These are phyloP conservation scores for Platanus orientalis DNA, from an alignment of 164 flowering plant genomes.

Conservation along the genomic window DNA sequence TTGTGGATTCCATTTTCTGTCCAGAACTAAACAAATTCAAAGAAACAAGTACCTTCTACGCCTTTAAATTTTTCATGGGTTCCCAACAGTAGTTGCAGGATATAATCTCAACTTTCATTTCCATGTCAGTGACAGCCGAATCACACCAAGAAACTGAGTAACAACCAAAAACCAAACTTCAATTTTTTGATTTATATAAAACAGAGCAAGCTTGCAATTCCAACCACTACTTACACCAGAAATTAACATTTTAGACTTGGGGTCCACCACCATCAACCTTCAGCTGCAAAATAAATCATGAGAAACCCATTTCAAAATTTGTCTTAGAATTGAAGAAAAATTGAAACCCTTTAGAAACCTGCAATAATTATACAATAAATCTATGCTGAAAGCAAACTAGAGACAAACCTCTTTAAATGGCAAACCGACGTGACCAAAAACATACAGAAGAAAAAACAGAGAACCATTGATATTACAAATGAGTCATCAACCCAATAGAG, in stretches of 20 bases:
- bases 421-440: neutral
- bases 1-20: conserved; percentile 31
- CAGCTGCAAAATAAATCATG: neutral
- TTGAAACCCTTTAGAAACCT: neutral
- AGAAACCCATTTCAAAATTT: neutral
- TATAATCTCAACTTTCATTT: neutral
- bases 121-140: neutral
- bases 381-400: neutral
- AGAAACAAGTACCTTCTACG: neutral
- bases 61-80: neutral
- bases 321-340: neutral
- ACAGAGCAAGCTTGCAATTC: neutral
- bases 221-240: conserved; percentile 5
- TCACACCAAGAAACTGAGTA: neutral
- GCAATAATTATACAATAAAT: neutral
- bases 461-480: neutral
- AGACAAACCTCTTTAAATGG: too few species aligned
- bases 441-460: neutral
- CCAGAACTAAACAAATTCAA: conserved; percentile 6
- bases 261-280: conserved; percentile 3
- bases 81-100: conserved; percentile 7
- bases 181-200: neutral
- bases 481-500: too few species aligned
- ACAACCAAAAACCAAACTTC: neutral
- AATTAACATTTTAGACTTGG: neutral